These are phyloP conservation scores for Eucommia ulmoides DNA, from an alignment of 257 asterid genomes.

Conservation along the genomic window DNA sequence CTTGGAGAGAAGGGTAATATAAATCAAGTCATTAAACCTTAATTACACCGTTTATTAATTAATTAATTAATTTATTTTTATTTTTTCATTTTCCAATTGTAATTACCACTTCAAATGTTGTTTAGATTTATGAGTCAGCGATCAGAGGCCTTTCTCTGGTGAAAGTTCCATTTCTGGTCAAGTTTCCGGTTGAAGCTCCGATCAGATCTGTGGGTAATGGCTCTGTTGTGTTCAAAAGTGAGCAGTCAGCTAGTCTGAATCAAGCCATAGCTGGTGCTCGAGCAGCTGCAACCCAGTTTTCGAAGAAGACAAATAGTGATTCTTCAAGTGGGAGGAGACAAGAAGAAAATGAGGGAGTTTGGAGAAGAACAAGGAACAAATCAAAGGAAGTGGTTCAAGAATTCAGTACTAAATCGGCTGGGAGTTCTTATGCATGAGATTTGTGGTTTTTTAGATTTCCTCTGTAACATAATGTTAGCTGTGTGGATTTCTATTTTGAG, in stretches of 20 bases:
- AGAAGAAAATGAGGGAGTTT: neutral
- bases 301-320: neutral
- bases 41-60: no score
- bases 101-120: neutral
- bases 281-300: neutral
- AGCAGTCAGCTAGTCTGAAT: neutral
- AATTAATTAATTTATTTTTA: no score
- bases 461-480: no score
- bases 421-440: no score
- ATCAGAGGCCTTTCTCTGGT: neutral
- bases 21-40: neutral
- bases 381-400: neutral
- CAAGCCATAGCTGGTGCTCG: constrained; percentile 1
- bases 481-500: no score
- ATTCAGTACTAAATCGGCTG: no score
- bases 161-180: neutral
- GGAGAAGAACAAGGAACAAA: neutral
- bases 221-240: neutral
- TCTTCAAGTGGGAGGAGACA: no score
- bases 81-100: neutral
- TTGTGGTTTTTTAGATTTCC: no score
- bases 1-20: constrained; percentile 63
- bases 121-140: neutral
- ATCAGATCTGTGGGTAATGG: no score
- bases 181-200: neutral